These are phyloP conservation scores for Nigrospora sphaerica DNA, from an alignment of 2,329 filamentous ascomycete species.

Conservation along the genomic window DNA sequence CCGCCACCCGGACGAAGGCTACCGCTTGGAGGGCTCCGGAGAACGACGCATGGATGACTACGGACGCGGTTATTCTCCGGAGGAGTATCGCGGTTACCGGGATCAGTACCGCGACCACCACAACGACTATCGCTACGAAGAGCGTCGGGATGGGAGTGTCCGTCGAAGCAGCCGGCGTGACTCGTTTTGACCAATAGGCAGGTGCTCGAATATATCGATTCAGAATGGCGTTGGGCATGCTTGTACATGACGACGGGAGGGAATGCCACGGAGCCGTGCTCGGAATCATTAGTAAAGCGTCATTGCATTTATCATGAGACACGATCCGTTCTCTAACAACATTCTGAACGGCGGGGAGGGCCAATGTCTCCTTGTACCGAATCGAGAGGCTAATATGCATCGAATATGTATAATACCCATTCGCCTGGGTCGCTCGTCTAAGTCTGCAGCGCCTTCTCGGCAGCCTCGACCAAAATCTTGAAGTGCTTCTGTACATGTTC, in stretches of 20 bases:
- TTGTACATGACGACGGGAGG: too few species aligned
- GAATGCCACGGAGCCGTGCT: too few species aligned
- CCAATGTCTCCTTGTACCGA: too few species aligned
- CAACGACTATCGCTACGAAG: conserved; percentile 8
- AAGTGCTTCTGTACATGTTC: conserved; percentile 68
- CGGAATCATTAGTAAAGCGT: too few species aligned
- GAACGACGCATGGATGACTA: conserved; percentile 1
- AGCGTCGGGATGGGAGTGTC: conserved; percentile 5
- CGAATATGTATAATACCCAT: too few species aligned
- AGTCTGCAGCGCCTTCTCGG: conserved; percentile 44
- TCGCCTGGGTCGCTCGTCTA: background rate
- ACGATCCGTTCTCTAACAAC: too few species aligned
- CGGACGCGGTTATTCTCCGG: background rate
- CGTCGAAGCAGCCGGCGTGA: conserved; percentile 15
- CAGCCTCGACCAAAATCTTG: conserved; percentile 59
- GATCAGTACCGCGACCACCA: conserved; percentile 8
- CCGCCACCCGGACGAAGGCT: background rate
- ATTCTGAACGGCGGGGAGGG: too few species aligned
- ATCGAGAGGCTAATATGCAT: too few species aligned
- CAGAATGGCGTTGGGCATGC: too few species aligned
- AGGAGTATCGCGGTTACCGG: conserved; percentile 7
- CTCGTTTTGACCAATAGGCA: conserved; percentile 9
- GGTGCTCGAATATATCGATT: background rate
- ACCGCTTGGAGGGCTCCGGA: background rate
- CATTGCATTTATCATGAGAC: too few species aligned